Evolutionary conservation across 2,329 filamentous ascomycete species (phyloP).

Genomic region (Daldinia sp.): DNA sequence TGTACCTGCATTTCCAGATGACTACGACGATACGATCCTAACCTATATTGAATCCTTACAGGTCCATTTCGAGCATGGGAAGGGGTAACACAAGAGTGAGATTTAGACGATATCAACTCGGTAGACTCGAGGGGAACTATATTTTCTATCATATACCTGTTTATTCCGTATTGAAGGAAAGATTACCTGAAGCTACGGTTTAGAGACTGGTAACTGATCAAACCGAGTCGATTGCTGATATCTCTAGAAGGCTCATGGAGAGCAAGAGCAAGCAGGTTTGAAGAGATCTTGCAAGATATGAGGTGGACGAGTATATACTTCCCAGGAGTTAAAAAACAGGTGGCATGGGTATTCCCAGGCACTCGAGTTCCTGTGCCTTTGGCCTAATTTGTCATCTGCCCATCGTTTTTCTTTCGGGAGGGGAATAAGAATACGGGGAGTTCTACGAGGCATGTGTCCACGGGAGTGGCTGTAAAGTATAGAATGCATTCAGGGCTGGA

Average conservation of each 20-base stretch:
- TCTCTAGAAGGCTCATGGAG: not conserved
- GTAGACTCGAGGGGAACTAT: not conserved
- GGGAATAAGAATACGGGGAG: constrained; percentile 29
- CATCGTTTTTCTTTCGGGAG: constrained; percentile 12
- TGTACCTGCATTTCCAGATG: not conserved
- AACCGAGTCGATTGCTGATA: constrained; percentile 1
- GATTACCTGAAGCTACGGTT: not conserved
- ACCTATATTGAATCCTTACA: not conserved
- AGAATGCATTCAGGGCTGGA: constrained; percentile 36
- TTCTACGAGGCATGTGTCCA: constrained; percentile 31
- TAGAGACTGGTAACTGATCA: constrained; percentile 3
- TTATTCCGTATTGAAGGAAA: not conserved
- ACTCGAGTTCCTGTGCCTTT: not conserved
- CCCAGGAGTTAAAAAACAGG: constrained; percentile 6
- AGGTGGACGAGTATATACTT: constrained; percentile 22
- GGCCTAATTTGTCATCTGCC: constrained; percentile 11
- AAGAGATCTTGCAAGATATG: constrained; percentile 7
- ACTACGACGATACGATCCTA: not conserved
- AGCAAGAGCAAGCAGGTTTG: too few relatives aligned
- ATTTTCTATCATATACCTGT: constrained; percentile 11
- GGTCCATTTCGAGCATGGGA: not conserved
- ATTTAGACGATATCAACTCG: constrained; percentile 4
- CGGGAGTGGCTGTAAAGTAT: constrained; percentile 28
- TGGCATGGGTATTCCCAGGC: constrained; percentile 12
- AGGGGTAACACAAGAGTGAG: not conserved